Evolutionary conservation across 2,329 filamentous ascomycete species (phyloP).

Genomic region (Cercospora beticola): DNA sequence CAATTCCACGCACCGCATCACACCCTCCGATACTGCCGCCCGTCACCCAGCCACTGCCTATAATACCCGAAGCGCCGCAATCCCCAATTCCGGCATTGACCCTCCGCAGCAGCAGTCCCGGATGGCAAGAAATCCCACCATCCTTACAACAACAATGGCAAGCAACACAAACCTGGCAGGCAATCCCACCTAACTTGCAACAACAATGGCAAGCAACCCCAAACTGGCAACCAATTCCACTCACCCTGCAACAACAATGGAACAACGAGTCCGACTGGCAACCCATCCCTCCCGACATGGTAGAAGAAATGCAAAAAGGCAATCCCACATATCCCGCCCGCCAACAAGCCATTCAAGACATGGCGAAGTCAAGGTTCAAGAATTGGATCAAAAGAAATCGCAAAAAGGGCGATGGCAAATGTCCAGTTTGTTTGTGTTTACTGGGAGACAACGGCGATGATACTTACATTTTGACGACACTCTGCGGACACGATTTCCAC

Average conservation of each 20-base stretch:
- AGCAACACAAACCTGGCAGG: neutral
- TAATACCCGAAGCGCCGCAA: neutral
- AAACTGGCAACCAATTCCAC: neutral
- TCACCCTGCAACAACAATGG: neutral
- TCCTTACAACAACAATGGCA: neutral
- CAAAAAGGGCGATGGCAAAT: neutral
- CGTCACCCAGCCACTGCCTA: neutral
- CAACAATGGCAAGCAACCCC: neutral
- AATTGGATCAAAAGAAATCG: neutral
- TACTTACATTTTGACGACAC: neutral
- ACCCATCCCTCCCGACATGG: neutral
- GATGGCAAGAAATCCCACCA: neutral
- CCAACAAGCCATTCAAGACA: neutral
- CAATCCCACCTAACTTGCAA: neutral
- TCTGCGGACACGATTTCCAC: conserved; percentile 5
- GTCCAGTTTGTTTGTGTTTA: conserved; percentile 1
- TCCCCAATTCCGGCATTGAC: too few relatives aligned
- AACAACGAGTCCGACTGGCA: conserved; percentile 1
- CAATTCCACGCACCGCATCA: neutral
- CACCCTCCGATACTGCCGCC: neutral
- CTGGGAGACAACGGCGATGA: neutral
- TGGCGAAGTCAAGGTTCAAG: neutral
- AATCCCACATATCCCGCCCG: neutral
- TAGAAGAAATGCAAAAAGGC: conserved; percentile 5
- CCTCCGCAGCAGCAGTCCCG: neutral